Evolutionary conservation across 371 early-diverging fungal genomes (phyloP).

Genomic region (Rhizopus microsporus): DNA sequence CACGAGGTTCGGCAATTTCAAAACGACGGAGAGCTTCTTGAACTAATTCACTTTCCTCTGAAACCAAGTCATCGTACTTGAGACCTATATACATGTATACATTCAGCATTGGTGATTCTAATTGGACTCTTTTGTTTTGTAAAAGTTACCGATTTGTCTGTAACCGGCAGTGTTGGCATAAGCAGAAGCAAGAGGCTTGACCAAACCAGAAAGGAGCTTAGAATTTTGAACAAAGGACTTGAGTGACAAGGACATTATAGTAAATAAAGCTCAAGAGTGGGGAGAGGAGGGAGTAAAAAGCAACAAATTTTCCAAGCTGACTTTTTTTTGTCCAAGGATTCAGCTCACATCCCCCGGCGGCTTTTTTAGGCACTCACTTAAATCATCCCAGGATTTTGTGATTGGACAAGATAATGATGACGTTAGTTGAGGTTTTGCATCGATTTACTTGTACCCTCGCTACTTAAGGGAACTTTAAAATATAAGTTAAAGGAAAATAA

Average conservation of each 20-base stretch:
- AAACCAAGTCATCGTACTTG: slow-evolving; percentile 89
- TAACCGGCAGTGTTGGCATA: slow-evolving; percentile 81
- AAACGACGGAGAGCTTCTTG: slow-evolving; percentile 90
- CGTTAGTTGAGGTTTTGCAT: too few species aligned
- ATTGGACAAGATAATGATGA: too few species aligned
- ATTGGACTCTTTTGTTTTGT: not conserved
- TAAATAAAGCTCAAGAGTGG: slow-evolving; percentile 27
- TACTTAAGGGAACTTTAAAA: too few species aligned
- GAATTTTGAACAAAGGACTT: slow-evolving; percentile 61
- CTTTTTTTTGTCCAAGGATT: slow-evolving; percentile 7
- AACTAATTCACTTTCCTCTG: slow-evolving; percentile 82
- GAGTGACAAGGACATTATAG: slow-evolving; percentile 44
- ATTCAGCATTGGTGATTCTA: not conserved
- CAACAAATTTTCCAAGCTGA: not conserved
- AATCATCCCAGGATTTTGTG: slow-evolving; percentile 3
- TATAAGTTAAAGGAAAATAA: too few species aligned
- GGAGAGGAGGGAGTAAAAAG: slow-evolving; percentile 16
- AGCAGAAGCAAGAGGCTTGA: slow-evolving; percentile 70
- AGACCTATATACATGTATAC: slow-evolving; percentile 67
- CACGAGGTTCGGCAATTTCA: slow-evolving; percentile 62
- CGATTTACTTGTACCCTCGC: too few species aligned
- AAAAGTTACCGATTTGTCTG: slow-evolving; percentile 69
- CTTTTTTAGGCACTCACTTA: slow-evolving; percentile 5
- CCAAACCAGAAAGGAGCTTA: slow-evolving; percentile 61
- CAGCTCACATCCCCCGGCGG: too few species aligned